Conservation (phyloP, 2,329 filamentous ascomycete species). For the Fusarium multiceps region DNA sequence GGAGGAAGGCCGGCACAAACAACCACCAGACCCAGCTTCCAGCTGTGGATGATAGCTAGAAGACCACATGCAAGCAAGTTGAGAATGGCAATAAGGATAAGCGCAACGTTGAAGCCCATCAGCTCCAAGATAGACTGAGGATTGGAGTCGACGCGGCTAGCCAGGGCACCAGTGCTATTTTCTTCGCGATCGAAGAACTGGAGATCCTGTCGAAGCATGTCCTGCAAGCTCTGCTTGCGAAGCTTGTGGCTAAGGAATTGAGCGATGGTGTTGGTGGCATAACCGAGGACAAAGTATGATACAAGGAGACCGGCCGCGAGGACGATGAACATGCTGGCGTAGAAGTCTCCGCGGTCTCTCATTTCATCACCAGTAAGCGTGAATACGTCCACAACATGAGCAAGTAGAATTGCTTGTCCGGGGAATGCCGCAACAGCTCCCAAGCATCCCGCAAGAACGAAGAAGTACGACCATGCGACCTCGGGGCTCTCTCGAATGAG, state of each 20-base stretch:
- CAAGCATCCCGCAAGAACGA: slow-evolving; percentile 48
- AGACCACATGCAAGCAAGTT: slow-evolving; percentile 54
- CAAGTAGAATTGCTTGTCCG: slow-evolving; percentile 57
- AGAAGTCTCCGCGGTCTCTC: slow-evolving; percentile 60
- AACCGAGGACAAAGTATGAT: slow-evolving; percentile 57
- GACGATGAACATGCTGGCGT: slow-evolving; percentile 66
- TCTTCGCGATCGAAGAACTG: slow-evolving; percentile 57
- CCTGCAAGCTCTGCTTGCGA: slow-evolving; percentile 42
- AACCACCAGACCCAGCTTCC: slow-evolving; percentile 62
- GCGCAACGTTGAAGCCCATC: slow-evolving; percentile 56
- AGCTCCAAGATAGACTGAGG: slow-evolving; percentile 56
- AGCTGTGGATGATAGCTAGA: slow-evolving; percentile 58
- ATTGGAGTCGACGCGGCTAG: slow-evolving; percentile 52
- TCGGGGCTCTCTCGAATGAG: slow-evolving; percentile 54
- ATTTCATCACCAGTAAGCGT: slow-evolving; percentile 49
- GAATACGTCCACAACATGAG: slow-evolving; percentile 57
- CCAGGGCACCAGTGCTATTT: slow-evolving; percentile 54
- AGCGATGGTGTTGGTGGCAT: slow-evolving; percentile 48
- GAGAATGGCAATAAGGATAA: slow-evolving; percentile 53
- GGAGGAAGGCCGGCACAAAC: slow-evolving; percentile 56
- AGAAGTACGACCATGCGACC: slow-evolving; percentile 51
- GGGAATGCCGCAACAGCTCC: slow-evolving; percentile 54
- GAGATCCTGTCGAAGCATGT: slow-evolving; percentile 55
- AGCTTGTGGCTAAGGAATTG: slow-evolving; percentile 46
- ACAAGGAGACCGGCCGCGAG: slow-evolving; percentile 59